Base-by-base conservation (phyloP, 2,329 filamentous ascomycete species). In the Colletotrichum nymphaeae region DNA sequence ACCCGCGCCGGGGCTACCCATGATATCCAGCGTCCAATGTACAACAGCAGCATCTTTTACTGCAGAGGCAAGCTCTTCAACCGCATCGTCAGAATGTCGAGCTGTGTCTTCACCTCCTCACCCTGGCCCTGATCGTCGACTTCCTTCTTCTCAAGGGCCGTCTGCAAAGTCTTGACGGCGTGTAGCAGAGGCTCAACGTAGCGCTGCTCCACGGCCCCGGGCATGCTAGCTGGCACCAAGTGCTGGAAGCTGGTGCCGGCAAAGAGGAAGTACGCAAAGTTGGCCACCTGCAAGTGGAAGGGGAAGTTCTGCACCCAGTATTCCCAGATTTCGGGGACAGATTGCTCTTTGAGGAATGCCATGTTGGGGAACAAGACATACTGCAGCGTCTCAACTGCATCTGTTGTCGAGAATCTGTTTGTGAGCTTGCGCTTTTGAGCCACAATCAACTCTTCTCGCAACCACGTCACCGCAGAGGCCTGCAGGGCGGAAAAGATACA, bases 401-500 rank as follows among this genome's bases (percentile, higher is more conserved):
- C 88, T 0, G 88, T 82, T 5, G 84, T 86, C 12, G 86, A 81
- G 78, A 93, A 93, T 35, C 78, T 74, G 49, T 78, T 78, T 2
- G 75, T 76, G 22, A 65, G 64, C 14, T 79, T 81, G 32, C 79
- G 69, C 53, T 80, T 79, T 30, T 76, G 81, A 3, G 88, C 86
- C 5, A 84, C 79, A 9, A 91, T 84, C 19, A 92, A 82, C 78
- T 93, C 91, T 76, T 92, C 91, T 67, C 90, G 88, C 42, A 92
- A 81, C 91, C 91, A 93, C 4, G 86, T 86, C 5, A 93, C 86
- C 0, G 90, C 91, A 55, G 89, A 90, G 9, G 89, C 91, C 78
- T 92, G 91, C 49, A 93, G 84, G 0, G 88, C 85, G 2, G 90
- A 86, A 76, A 91, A 92, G 76, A 89, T 87, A 83, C 91, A 92